Percentiles rank a stretch among this genome's conserved stretches.
phyloP scores from a whole-genome alignment of 805 yeast species.

The Sungouiozyma intestinalis region DNA sequence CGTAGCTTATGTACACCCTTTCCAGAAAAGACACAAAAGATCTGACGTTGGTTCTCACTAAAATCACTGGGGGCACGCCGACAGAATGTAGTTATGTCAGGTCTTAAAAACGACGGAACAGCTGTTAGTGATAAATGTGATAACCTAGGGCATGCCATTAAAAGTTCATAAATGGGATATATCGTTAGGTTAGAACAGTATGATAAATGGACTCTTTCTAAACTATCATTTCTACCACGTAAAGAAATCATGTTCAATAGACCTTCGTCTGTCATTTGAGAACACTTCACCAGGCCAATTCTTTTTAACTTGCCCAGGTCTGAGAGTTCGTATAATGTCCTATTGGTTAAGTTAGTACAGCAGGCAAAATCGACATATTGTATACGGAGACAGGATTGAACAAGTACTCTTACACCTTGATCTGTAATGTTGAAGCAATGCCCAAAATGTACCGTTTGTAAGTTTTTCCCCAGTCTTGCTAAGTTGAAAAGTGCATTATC shows the following conservation, averaged over 20 bases:
- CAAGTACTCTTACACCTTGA: conserved; percentile 66
- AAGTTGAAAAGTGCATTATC: conserved; percentile 68
- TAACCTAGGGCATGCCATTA: conserved; percentile 72
- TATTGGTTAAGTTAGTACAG: conserved; percentile 80
- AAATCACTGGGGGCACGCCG: conserved; percentile 90
- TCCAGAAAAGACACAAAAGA: conserved; percentile 91
- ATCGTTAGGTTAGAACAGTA: conserved; percentile 77
- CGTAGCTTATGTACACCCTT: conserved; percentile 73
- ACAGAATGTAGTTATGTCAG: conserved; percentile 78
- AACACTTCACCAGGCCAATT: conserved; percentile 89
- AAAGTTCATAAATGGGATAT: conserved; percentile 62
- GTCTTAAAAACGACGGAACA: conserved; percentile 74
- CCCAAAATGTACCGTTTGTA: conserved; percentile 87
- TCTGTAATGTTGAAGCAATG: conserved; percentile 90
- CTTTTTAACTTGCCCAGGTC: conserved; percentile 71
- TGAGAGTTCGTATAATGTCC: conserved; percentile 66
- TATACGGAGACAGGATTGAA: conserved; percentile 69
- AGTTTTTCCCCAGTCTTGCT: conserved; percentile 61
- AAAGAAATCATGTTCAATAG: conserved; percentile 54
- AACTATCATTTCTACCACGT: conserved; percentile 63
- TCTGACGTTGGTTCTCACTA: conserved; percentile 69
- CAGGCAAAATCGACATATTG: conserved; percentile 94
- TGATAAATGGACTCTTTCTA: conserved; percentile 88
- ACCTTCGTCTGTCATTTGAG: conserved; percentile 79
- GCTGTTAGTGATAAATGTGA: conserved; percentile 92